Evolutionary conservation across 768 basidiomycete genomes (phyloP).

Genomic region (Glaciozyma martinii): DNA sequence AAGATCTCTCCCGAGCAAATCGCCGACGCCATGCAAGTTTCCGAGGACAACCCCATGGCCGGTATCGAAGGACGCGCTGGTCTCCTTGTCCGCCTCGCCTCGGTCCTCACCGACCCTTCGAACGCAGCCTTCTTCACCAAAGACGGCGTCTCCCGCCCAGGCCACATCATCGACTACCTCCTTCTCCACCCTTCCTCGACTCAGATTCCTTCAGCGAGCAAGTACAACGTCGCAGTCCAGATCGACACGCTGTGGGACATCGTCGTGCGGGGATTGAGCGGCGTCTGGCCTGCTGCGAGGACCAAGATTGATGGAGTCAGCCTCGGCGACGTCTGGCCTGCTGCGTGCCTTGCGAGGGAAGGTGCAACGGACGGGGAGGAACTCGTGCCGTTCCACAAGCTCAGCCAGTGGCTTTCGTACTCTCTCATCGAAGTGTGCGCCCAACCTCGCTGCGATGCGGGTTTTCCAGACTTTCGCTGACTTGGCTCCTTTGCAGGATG

Average conservation of each 20-base stretch:
- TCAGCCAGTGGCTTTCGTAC: conserved; percentile 85
- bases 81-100: conserved; percentile 62
- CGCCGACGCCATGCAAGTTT: conserved; percentile 68
- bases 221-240: conserved; percentile 45
- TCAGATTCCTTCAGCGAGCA: conserved; percentile 18
- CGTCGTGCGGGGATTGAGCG: conserved; percentile 69
- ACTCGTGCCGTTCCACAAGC: conserved; percentile 89
- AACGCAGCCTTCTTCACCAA: conserved; percentile 55
- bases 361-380: conserved; percentile 46
- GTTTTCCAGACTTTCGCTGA: background rate
- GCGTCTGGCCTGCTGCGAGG: conserved; percentile 74
- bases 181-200: conserved; percentile 28
- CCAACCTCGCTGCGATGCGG: too few relatives aligned
- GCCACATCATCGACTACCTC: conserved; percentile 35
- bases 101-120: conserved; percentile 51
- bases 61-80: conserved; percentile 78
- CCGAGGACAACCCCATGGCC: conserved; percentile 66
- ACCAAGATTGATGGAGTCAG: conserved; percentile 56
- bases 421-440: conserved; percentile 49
- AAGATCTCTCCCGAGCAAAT: conserved; percentile 54
- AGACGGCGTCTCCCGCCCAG: conserved; percentile 18
- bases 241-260: conserved; percentile 69
- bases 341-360: conserved; percentile 45
- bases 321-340: conserved; percentile 92
- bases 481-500: conserved; percentile 43